Conservation (phyloP, 352 stramenopile genomes). For the Globisporangium polare region DNA sequence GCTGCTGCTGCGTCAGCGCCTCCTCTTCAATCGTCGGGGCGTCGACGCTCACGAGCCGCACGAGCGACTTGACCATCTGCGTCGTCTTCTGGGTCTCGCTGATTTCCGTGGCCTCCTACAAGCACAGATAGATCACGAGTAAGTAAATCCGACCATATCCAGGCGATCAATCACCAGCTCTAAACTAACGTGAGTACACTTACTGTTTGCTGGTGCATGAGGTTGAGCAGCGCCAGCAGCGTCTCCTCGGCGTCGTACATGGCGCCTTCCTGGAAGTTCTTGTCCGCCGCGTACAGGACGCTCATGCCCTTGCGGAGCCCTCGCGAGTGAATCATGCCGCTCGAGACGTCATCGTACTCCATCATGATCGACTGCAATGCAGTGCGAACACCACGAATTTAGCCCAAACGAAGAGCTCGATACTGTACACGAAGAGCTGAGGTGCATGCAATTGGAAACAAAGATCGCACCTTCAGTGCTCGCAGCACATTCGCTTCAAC, state of each 20-base stretch:
- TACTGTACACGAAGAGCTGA: neutral
- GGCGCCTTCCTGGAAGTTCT: slow-evolving; percentile 84
- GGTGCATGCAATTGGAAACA: neutral
- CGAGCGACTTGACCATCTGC: slow-evolving; percentile 65
- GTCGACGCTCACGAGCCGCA: slow-evolving; percentile 66
- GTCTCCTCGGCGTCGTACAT: slow-evolving; percentile 88
- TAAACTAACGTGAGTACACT: neutral
- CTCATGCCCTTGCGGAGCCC: slow-evolving; percentile 81
- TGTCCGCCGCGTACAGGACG: slow-evolving; percentile 77
- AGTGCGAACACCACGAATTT: neutral
- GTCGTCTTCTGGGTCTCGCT: slow-evolving; percentile 71
- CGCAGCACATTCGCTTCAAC: slow-evolving; percentile 77
- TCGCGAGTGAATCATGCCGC: slow-evolving; percentile 68
- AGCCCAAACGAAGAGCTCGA: neutral
- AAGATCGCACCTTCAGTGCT: slow-evolving; percentile 41
- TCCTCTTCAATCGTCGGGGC: slow-evolving; percentile 20
- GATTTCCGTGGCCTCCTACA: slow-evolving; percentile 55
- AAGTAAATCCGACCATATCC: neutral
- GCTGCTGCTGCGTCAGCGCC: slow-evolving; percentile 41
- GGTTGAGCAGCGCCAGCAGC: slow-evolving; percentile 73
- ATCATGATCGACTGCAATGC: slow-evolving; percentile 59
- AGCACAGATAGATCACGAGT: neutral
- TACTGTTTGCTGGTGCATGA: slow-evolving; percentile 85
- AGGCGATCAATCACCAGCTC: neutral
- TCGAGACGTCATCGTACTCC: slow-evolving; percentile 82